Conservation (phyloP, 1,284 basidiomycete genomes). For the Uromyces viciae-fabae region DNA sequence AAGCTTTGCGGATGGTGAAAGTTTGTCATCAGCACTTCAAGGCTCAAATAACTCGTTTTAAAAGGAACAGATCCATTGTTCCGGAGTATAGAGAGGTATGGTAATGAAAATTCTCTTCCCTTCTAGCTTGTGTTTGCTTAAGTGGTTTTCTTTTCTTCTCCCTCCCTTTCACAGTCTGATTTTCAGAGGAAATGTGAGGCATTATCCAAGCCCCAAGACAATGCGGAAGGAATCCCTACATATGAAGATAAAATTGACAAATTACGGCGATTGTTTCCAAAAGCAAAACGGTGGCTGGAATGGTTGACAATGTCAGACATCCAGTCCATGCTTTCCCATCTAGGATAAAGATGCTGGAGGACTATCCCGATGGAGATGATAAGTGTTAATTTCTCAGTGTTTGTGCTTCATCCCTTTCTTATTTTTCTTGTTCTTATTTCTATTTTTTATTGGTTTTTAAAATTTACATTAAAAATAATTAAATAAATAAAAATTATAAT, state of each 20-base stretch:
- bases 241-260: neutral
- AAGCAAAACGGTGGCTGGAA: constrained; percentile 6
- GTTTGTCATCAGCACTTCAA: neutral
- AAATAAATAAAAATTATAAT: too few relatives aligned
- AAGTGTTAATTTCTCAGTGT: too few relatives aligned
- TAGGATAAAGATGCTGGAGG: neutral
- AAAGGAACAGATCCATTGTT: neutral
- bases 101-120: too few relatives aligned
- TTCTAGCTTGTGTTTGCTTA: too few relatives aligned
- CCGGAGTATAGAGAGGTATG: neutral
- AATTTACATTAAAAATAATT: too few relatives aligned
- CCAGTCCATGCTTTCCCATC: constrained; percentile 6
- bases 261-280: neutral
- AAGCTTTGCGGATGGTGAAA: neutral
- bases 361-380: neutral
- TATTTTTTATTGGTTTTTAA: too few relatives aligned
- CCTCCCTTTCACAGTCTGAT: too few relatives aligned
- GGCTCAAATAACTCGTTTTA: neutral
- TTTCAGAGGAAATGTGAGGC: neutral
- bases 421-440: too few relatives aligned
- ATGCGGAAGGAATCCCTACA: neutral
- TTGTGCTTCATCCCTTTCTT: too few relatives aligned
- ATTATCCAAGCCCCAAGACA: neutral
- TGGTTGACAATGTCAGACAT: neutral
- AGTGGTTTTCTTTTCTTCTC: too few relatives aligned